Percentiles rank a stretch among this genome's conserved stretches.
Conservation (phyloP, 1,284 basidiomycete genomes). For the Malassezia caprae region DNA sequence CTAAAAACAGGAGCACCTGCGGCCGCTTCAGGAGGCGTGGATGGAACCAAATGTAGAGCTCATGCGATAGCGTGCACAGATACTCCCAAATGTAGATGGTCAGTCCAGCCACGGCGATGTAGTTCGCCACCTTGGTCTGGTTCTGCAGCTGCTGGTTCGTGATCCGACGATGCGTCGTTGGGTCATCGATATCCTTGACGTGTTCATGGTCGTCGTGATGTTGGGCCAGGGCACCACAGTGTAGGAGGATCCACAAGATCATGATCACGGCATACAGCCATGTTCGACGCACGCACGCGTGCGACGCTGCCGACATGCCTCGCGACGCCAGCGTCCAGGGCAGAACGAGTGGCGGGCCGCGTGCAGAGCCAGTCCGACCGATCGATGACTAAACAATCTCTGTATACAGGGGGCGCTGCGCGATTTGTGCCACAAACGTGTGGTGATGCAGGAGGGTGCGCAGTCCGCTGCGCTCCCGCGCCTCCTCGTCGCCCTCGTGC, state of each 20-base stretch:
- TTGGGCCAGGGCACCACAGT: neutral
- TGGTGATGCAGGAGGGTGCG: constrained; percentile 12
- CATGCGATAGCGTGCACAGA: constrained; percentile 9
- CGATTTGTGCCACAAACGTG: constrained; percentile 1
- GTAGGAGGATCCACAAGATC: neutral
- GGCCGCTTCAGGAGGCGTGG: constrained; percentile 19
- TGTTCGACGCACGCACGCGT: neutral
- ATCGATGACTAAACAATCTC: neutral
- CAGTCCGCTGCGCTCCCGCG: neutral
- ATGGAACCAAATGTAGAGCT: constrained; percentile 20
- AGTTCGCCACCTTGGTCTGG: constrained; percentile 13
- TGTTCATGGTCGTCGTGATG: neutral
- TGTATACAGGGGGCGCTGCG: constrained; percentile 1
- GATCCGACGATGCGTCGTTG: neutral
- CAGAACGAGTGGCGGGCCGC: neutral
- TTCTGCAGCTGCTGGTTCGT: neutral
- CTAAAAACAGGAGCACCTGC: constrained; percentile 25
- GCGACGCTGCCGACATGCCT: neutral
- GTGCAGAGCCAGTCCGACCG: neutral
- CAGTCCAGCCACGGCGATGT: constrained; percentile 18
- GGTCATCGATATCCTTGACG: neutral
- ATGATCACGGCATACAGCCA: neutral
- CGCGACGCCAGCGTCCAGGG: neutral
- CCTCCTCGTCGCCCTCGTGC: constrained; percentile 2
- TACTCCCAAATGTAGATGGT: constrained; percentile 26